Evolutionary conservation across 1,284 basidiomycete genomes (phyloP).

Genomic region (Irpex sp.): DNA sequence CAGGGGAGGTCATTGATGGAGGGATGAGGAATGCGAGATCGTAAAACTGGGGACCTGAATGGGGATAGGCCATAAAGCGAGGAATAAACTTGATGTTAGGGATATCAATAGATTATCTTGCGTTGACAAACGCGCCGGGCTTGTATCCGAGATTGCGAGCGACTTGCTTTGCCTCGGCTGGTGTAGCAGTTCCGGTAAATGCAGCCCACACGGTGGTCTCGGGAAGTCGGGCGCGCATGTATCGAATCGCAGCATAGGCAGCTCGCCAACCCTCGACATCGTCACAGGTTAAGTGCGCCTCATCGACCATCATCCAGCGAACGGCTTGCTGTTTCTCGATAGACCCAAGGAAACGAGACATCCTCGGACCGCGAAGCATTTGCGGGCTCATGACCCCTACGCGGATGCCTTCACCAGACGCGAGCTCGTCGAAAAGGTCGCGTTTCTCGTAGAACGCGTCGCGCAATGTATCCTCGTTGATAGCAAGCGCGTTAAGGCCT

Average conservation of each 20-base stretch:
- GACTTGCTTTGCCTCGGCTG: background rate
- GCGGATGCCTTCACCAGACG: background rate
- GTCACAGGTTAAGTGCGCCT: background rate
- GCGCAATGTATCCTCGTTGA: background rate
- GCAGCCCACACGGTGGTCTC: constrained; percentile 15
- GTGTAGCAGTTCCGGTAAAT: constrained; percentile 15
- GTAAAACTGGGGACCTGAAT: constrained; percentile 6
- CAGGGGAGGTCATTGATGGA: background rate
- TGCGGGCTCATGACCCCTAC: constrained; percentile 6
- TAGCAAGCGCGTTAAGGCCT: background rate
- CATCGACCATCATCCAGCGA: constrained; percentile 7
- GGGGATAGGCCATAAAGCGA: constrained; percentile 14
- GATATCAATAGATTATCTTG: constrained; percentile 15
- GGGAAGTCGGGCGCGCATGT: constrained; percentile 13
- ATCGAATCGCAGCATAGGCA: background rate
- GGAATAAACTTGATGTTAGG: constrained; percentile 18
- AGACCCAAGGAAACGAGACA: background rate
- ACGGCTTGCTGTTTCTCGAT: background rate
- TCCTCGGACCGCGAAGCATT: background rate
- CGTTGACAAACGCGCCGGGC: constrained; percentile 12
- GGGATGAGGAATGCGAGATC: constrained; percentile 13
- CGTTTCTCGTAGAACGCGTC: background rate
- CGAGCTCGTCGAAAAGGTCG: constrained; percentile 5
- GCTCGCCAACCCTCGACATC: background rate
- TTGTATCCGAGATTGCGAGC: constrained; percentile 11